Evolutionary conservation across 2,329 filamentous ascomycete species (phyloP).

Genomic region (Ophiocordyceps camponoti-floridani): DNA sequence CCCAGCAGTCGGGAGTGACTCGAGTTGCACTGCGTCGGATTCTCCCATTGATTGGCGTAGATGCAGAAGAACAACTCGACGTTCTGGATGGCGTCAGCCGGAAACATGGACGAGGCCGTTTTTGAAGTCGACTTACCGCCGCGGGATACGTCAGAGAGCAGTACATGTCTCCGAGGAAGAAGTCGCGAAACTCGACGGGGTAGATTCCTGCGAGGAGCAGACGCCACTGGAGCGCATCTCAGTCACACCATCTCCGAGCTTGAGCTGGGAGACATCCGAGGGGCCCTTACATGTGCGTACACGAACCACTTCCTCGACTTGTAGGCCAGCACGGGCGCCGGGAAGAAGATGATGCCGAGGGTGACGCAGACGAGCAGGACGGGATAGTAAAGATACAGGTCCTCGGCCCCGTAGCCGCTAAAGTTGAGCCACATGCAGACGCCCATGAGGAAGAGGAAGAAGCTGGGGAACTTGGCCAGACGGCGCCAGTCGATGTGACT

Average conservation of each 20-base stretch:
- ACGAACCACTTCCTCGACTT: conserved; percentile 70
- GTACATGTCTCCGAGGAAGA: conserved; percentile 95
- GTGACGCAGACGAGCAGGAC: conserved; percentile 60
- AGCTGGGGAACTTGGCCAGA: conserved; percentile 68
- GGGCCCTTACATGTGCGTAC: conserved; percentile 61
- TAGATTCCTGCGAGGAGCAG: conserved; percentile 72
- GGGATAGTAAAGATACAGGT: conserved; percentile 73
- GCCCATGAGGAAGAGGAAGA: conserved; percentile 63
- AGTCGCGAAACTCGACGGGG: conserved; percentile 90
- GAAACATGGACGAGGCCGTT: neutral
- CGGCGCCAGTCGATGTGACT: conserved; percentile 82
- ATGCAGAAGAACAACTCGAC: conserved; percentile 88
- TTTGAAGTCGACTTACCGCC: conserved; percentile 41
- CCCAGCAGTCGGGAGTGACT: conserved; percentile 67
- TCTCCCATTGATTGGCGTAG: conserved; percentile 61
- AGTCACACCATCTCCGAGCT: conserved; percentile 1
- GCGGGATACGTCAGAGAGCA: conserved; percentile 86
- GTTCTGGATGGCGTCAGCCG: conserved; percentile 36
- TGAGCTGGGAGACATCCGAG: neutral
- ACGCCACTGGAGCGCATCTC: conserved; percentile 45
- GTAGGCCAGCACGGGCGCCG: conserved; percentile 55
- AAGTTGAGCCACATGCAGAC: conserved; percentile 86
- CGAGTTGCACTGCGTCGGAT: conserved; percentile 68
- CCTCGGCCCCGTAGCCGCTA: conserved; percentile 41
- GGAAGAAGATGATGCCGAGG: conserved; percentile 53